phyloP scores from a whole-genome alignment of 352 stramenopile species.

The Pythium phragmitis region DNA sequence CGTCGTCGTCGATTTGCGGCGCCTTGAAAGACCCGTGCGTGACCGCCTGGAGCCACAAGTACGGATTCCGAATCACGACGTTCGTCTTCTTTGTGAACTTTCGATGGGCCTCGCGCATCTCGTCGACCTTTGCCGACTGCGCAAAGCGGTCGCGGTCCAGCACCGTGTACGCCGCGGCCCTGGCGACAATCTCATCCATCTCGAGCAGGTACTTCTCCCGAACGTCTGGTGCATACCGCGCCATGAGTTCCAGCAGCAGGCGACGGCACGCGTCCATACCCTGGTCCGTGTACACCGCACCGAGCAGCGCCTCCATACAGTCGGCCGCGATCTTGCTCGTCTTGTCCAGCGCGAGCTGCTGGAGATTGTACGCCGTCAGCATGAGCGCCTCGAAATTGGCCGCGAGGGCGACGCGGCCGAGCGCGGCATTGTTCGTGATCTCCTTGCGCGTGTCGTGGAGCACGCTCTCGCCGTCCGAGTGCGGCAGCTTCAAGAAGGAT shows the following conservation, averaged over 20 bases:
- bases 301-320: slow-evolving; percentile 79
- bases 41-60: slow-evolving; percentile 78
- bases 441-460: slow-evolving; percentile 71
- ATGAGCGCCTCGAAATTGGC: slow-evolving; percentile 78
- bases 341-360: slow-evolving; percentile 44
- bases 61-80: slow-evolving; percentile 58
- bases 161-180: slow-evolving; percentile 47
- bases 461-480: slow-evolving; percentile 54
- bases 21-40: slow-evolving; percentile 79
- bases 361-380: slow-evolving; percentile 67
- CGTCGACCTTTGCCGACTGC: slow-evolving; percentile 44
- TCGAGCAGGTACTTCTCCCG: slow-evolving; percentile 61
- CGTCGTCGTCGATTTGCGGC: slow-evolving; percentile 61
- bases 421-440: slow-evolving; percentile 73
- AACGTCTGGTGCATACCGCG: slow-evolving; percentile 50
- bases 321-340: slow-evolving; percentile 81
- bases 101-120: slow-evolving; percentile 45
- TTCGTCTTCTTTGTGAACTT: slow-evolving; percentile 50
- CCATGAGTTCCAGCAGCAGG: slow-evolving; percentile 65
- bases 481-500: slow-evolving; percentile 74
- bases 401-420: slow-evolving; percentile 73
- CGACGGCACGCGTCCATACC: slow-evolving; percentile 63
- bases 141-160: slow-evolving; percentile 57
- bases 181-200: slow-evolving; percentile 44
- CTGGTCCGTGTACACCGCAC: slow-evolving; percentile 81